These are phyloP conservation scores for Limonomyces culmigenus DNA, from an alignment of 1,284 basidiomycete genomes.

Conservation along the genomic window DNA sequence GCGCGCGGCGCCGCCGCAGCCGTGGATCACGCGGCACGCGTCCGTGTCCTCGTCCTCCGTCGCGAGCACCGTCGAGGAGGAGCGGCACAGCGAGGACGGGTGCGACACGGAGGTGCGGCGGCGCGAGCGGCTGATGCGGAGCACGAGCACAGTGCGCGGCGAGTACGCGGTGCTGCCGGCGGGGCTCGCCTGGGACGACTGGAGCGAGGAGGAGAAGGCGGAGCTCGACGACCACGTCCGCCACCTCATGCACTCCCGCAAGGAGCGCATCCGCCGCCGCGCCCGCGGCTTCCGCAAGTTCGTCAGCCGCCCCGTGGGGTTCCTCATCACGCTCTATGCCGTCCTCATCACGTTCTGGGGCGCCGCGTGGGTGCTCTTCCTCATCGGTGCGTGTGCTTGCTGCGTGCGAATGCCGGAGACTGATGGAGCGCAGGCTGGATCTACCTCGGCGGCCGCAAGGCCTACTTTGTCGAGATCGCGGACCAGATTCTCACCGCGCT, in stretches of 20 bases:
- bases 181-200: slow-evolving; percentile 4
- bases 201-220: slow-evolving; percentile 3
- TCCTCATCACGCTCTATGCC: slow-evolving; percentile 5
- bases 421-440: slow-evolving; percentile 3
- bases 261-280: slow-evolving; percentile 1
- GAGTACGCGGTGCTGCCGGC: slow-evolving; percentile 3
- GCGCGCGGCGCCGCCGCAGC: neutral
- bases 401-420: neutral
- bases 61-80: neutral
- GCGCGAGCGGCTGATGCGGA: slow-evolving; percentile 2
- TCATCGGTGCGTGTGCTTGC: slow-evolving; percentile 3
- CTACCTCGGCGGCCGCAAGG: slow-evolving; percentile 2
- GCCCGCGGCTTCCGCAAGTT: slow-evolving; percentile 5
- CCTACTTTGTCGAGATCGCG: slow-evolving; percentile 5
- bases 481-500: slow-evolving; percentile 5
- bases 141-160: slow-evolving; percentile 1
- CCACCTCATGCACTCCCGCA: slow-evolving; percentile 2
- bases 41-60: neutral
- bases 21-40: neutral
- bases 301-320: slow-evolving; percentile 3
- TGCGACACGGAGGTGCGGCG: neutral
- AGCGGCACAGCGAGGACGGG: neutral
- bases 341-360: slow-evolving; percentile 6
- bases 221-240: slow-evolving; percentile 6
- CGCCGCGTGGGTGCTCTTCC: slow-evolving; percentile 6